Conservation (phyloP, 345 rosid genomes). For the Reutealis trisperma region DNA sequence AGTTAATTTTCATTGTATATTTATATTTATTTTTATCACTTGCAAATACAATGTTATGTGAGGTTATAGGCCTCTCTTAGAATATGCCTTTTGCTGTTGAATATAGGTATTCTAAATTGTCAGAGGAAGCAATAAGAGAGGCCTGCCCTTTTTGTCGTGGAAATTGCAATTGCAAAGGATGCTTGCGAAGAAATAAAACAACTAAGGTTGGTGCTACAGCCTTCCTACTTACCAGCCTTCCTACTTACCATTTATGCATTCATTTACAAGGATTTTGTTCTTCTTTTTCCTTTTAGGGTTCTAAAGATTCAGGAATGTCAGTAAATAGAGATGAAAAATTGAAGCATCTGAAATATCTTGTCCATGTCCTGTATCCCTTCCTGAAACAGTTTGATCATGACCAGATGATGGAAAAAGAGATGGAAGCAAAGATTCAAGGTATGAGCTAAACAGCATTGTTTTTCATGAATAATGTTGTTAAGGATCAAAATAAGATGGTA, state of each 20-base stretch:
- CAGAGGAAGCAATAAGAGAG: constrained; percentile 29
- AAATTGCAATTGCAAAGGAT: constrained; percentile 42
- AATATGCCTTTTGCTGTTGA: background rate
- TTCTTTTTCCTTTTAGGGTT: background rate
- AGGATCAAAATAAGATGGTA: background rate
- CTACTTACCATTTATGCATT: background rate
- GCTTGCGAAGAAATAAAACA: constrained; percentile 31
- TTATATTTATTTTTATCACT: background rate
- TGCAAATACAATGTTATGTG: background rate
- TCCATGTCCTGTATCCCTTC: background rate
- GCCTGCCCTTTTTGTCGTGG: constrained; percentile 38
- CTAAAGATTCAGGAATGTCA: background rate
- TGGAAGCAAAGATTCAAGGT: background rate
- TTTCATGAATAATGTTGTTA: background rate
- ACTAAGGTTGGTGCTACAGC: constrained; percentile 25
- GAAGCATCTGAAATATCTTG: background rate
- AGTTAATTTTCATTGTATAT: background rate
- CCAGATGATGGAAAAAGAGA: background rate
- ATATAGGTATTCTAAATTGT: constrained; percentile 32
- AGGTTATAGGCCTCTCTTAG: background rate
- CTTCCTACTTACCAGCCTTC: background rate
- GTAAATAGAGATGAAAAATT: background rate
- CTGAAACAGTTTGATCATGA: background rate
- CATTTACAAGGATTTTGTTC: background rate
- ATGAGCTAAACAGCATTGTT: background rate